These are phyloP conservation scores for Coemansia sp. DNA, from an alignment of 192 early-diverging fungal genomes.

Conservation along the genomic window DNA sequence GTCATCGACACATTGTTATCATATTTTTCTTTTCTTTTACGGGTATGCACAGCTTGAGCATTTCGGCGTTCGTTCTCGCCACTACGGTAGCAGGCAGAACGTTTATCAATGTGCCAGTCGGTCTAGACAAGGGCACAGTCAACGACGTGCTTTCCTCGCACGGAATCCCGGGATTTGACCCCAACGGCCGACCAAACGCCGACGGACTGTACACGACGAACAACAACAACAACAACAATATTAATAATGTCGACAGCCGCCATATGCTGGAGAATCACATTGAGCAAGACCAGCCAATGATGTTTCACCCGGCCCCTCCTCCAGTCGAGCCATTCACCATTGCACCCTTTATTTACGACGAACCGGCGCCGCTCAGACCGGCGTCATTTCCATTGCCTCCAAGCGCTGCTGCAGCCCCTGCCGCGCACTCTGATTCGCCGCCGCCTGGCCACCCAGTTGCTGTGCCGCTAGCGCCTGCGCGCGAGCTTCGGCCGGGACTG, in stretches of 20 bases:
- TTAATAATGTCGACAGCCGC: no score
- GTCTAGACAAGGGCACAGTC: slow-evolving; percentile 26
- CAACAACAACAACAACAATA: no score
- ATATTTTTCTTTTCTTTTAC: no score
- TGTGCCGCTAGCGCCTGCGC: slow-evolving; percentile 19
- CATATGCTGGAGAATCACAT: no score
- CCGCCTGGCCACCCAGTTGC: slow-evolving; percentile 11
- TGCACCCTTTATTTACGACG: not conserved
- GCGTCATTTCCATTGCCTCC: not conserved
- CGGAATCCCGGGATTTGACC: slow-evolving; percentile 35
- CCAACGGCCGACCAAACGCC: slow-evolving; percentile 11
- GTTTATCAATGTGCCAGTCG: slow-evolving; percentile 39
- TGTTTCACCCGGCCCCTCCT: not conserved
- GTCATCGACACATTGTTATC: no score
- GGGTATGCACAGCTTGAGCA: slow-evolving; percentile 10
- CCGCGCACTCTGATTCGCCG: no score
- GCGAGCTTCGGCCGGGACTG: not conserved
- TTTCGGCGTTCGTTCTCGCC: slow-evolving; percentile 9
- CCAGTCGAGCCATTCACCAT: no score
- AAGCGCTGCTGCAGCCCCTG: not conserved
- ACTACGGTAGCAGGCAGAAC: slow-evolving; percentile 25
- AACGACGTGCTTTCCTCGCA: slow-evolving; percentile 27
- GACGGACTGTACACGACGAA: slow-evolving; percentile 20
- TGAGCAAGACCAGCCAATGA: not conserved
- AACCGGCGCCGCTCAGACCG: not conserved